A percentile compares a stretch with the other conserved stretches of the same genome.
phyloP scores from a whole-genome alignment of 2,329 filamentous ascomycete species.

The Ophiocordyceps unilateralis region DNA sequence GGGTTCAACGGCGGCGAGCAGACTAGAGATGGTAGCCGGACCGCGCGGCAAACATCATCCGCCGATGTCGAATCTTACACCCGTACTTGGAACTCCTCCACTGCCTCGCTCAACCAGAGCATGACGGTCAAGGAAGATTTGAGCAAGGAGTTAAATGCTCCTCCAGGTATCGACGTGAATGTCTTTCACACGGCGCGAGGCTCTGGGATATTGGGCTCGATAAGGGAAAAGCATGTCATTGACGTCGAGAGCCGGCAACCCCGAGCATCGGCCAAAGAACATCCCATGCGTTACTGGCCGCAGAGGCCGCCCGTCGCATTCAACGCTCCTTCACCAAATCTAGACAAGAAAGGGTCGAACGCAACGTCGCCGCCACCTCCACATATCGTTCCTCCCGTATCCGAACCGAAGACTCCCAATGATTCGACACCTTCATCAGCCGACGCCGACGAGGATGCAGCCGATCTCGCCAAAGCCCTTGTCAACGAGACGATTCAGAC shows the following conservation, averaged over 20 bases:
- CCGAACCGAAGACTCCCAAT: background rate
- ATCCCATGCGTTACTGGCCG: slow-evolving; percentile 20
- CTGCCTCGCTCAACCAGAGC: slow-evolving; percentile 1
- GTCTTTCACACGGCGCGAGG: slow-evolving; percentile 30
- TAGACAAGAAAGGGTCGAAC: background rate
- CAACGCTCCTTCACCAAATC: background rate
- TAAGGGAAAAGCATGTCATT: slow-evolving; percentile 11
- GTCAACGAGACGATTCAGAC: slow-evolving; percentile 4
- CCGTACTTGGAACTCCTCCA: too few relatives aligned
- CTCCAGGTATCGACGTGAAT: slow-evolving; percentile 25
- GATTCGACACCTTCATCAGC: background rate
- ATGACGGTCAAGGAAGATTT: slow-evolving; percentile 2
- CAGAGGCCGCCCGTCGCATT: slow-evolving; percentile 7
- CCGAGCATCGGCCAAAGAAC: slow-evolving; percentile 15
- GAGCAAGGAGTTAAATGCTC: slow-evolving; percentile 15
- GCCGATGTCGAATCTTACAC: background rate
- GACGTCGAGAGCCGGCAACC: slow-evolving; percentile 2
- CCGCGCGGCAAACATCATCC: background rate
- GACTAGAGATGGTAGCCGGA: background rate
- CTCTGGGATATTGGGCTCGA: slow-evolving; percentile 24
- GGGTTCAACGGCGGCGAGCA: background rate
- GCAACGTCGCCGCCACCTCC: background rate
- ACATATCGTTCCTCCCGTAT: background rate
- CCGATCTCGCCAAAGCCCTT: slow-evolving; percentile 11
- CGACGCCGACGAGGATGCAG: slow-evolving; percentile 2